Conservation (phyloP, 2,329 filamentous ascomycete species). For the Tolypocladium ovalisporum region DNA sequence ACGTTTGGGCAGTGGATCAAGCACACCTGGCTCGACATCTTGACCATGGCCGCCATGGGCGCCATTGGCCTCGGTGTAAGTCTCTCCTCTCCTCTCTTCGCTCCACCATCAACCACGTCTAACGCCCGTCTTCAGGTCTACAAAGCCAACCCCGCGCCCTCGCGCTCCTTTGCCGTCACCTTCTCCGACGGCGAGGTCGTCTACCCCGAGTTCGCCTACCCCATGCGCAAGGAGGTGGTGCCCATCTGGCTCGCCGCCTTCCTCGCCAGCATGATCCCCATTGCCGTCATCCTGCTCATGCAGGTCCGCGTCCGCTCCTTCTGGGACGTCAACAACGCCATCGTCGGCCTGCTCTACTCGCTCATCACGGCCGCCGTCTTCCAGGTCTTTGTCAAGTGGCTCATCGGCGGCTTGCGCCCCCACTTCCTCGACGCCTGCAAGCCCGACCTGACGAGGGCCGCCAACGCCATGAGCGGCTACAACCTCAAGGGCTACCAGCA, state of each 20-base stretch:
- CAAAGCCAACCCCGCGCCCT: constrained; percentile 52
- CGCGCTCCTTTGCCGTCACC: constrained; percentile 46
- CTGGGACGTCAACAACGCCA: constrained; percentile 62
- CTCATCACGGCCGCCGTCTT: constrained; percentile 63
- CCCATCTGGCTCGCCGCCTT: constrained; percentile 62
- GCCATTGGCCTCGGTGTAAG: constrained; percentile 55
- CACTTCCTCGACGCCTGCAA: constrained; percentile 63
- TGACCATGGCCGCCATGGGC: constrained; percentile 57
- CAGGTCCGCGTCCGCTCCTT: constrained; percentile 59
- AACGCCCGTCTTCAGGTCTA: constrained; percentile 37
- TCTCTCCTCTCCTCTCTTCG: not conserved
- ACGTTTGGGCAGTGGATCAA: constrained; percentile 62
- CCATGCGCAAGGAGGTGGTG: constrained; percentile 57
- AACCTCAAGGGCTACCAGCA: constrained; percentile 40
- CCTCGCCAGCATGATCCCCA: constrained; percentile 53
- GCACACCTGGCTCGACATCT: constrained; percentile 53
- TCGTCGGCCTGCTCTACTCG: constrained; percentile 58
- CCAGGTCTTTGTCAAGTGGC: constrained; percentile 66
- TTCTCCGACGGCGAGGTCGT: constrained; percentile 59
- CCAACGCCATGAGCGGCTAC: constrained; percentile 21
- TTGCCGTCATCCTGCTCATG: constrained; percentile 51
- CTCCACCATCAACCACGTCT: not conserved
- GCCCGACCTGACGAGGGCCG: constrained; percentile 26
- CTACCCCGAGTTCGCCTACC: constrained; percentile 60
- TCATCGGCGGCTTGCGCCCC: constrained; percentile 63